Evolutionary conservation across 2,329 filamentous ascomycete species (phyloP), one percentile per base, ranked within the genome.

Genomic region (Parastagonospora nodorum): DNA sequence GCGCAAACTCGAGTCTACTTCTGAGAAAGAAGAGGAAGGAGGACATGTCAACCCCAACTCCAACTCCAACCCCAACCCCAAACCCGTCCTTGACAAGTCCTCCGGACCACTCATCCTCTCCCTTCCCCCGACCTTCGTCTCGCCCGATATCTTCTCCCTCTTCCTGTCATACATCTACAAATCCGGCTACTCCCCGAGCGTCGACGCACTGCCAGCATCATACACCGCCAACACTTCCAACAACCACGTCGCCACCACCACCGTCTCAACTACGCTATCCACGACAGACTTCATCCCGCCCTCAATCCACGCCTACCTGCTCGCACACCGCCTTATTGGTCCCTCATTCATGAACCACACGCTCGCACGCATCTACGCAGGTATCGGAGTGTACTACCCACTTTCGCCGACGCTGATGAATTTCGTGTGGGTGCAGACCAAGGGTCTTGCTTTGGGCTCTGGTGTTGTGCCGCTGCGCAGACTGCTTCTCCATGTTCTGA

Each of bases 111-210:
- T n/a, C 6, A 37, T 37, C 35, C 8, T 16, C n/a, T 37, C 5
- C 6, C 15, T 14, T 8, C 14, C 15, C 14, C 60, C 1, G 54
- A 62, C n/a, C n/a, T n/a, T n/a, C n/a, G n/a, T n/a, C n/a, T n/a
- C n/a, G 8, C 55, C 53, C 3, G 8, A 4, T 1, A 54, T 58
- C 39, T 66, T 67, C 19, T 52, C 56, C 1, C 55, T 67, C 4
- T 66, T 66, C 38, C 47, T 67, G 1, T 49, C 45, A n/a, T 66
- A 51, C 55, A 54, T 64, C 0, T 67, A 63, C 42, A 54, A 51
- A 8, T 59, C 57, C n/a, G 11, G 8, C 15, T 66, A 63, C n/a
- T 53, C 57, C 8, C 14, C 38, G 2, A 40, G 27, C 10, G 42
- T 61, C 9, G 54, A 63, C 27, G 37, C 43, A 16, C n/a, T 8